These are phyloP conservation scores for Penicillium frequentans DNA, from an alignment of 2,329 filamentous ascomycete species.

Conservation along the genomic window DNA sequence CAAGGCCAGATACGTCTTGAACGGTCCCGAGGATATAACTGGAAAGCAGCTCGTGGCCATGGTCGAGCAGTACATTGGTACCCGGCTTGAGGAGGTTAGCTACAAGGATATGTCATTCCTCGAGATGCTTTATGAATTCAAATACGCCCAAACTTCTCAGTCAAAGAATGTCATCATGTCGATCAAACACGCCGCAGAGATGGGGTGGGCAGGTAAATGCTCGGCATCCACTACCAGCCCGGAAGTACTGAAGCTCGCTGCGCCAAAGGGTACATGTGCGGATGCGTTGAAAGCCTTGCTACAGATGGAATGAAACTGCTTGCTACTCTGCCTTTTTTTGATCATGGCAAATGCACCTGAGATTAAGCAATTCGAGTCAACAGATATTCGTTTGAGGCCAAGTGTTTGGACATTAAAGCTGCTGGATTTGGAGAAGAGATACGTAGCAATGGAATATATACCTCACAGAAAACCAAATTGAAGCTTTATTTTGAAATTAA, in stretches of 20 bases:
- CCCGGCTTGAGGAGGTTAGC: constrained; percentile 25
- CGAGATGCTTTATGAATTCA: constrained; percentile 19
- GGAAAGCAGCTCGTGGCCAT: constrained; percentile 36
- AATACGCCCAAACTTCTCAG: constrained; percentile 8
- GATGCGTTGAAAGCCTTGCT: constrained; percentile 20
- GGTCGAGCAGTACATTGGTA: constrained; percentile 36
- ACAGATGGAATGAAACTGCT: too few species aligned
- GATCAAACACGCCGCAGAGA: constrained; percentile 21
- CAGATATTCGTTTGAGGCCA: too few species aligned
- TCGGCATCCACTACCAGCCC: constrained; percentile 24
- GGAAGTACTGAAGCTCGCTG: constrained; percentile 31
- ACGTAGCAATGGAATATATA: too few species aligned
- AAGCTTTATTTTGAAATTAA: too few species aligned
- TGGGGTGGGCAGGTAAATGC: constrained; percentile 33
- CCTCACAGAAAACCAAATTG: too few species aligned
- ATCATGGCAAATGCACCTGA: too few species aligned
- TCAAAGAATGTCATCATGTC: constrained; percentile 33
- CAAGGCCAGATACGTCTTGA: constrained; percentile 39
- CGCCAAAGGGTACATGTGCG: constrained; percentile 29
- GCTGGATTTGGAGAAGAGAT: too few species aligned
- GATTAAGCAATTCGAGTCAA: too few species aligned
- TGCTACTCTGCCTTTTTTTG: too few species aligned
- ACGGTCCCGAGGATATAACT: constrained; percentile 43
- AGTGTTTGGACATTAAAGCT: too few species aligned
- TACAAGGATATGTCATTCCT: constrained; percentile 35